Conservation (phyloP, 306 rosid genomes). For the Canavalia gladiata region DNA sequence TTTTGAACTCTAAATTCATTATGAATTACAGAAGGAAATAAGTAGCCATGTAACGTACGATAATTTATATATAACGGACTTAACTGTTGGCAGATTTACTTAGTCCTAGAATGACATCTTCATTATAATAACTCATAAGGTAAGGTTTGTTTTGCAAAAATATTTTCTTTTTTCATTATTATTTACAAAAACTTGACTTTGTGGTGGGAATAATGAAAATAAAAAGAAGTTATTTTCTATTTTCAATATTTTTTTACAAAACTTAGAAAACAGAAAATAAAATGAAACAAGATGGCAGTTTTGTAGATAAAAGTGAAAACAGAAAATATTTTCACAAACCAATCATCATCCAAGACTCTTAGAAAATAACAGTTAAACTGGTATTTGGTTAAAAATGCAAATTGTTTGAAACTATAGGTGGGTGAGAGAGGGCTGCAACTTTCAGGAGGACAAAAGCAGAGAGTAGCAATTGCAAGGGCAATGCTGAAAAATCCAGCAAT, state of each 20-base stretch:
- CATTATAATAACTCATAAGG: neutral
- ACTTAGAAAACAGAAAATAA: too few species aligned
- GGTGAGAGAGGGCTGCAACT: conserved; percentile 96
- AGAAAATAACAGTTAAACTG: neutral
- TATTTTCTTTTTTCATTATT: too few species aligned
- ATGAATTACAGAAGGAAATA: conserved; percentile 1
- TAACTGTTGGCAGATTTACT: conserved; percentile 14
- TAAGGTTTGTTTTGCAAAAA: too few species aligned
- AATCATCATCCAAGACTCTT: neutral
- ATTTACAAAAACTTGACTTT: too few species aligned
- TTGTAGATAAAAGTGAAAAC: too few species aligned
- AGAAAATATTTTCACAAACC: too few species aligned
- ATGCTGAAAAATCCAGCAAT: conserved; percentile 94
- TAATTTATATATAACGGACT: neutral
- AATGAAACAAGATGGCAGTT: too few species aligned
- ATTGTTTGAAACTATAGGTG: conserved; percentile 69
- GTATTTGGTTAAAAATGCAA: conserved; percentile 12
- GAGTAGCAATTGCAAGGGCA: conserved; percentile 96
- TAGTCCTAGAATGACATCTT: conserved; percentile 3
- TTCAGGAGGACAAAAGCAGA: conserved; percentile 96
- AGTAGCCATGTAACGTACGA: neutral
- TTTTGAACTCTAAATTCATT: conserved; percentile 8
- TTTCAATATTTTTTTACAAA: too few species aligned
- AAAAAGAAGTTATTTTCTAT: too few species aligned
- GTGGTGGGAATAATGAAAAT: too few species aligned